Evolutionary conservation across 1,284 basidiomycete genomes (phyloP).

Genomic region (Meripilus lineatus): DNA sequence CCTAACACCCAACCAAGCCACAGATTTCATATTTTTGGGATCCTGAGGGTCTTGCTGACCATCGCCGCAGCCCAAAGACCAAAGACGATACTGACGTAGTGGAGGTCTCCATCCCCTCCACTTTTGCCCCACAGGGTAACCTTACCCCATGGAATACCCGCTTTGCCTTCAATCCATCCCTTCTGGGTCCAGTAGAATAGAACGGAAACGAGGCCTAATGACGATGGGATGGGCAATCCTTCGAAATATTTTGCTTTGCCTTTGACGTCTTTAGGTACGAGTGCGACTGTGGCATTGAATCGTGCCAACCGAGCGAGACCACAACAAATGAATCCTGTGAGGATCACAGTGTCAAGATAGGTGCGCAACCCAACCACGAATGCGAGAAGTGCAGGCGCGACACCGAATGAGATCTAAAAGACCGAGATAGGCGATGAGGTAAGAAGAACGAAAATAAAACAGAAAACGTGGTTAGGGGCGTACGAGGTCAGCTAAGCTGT

Average conservation of each 20-base stretch:
- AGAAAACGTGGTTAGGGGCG: constrained; percentile 31
- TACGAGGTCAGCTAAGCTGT: constrained; percentile 94
- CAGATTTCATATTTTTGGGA: constrained; percentile 50
- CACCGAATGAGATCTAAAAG: constrained; percentile 89
- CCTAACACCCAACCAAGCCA: too few relatives aligned
- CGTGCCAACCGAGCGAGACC: constrained; percentile 94
- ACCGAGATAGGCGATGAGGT: constrained; percentile 5
- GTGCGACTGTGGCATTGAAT: constrained; percentile 97
- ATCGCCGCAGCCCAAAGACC: constrained; percentile 87
- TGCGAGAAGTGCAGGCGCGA: constrained; percentile 90
- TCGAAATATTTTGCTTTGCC: constrained; percentile 97
- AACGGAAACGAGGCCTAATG: constrained; percentile 75
- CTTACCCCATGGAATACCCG: constrained; percentile 73
- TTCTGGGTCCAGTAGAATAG: constrained; percentile 81
- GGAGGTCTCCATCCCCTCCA: constrained; percentile 77
- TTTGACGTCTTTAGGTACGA: constrained; percentile 82
- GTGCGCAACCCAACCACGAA: constrained; percentile 90
- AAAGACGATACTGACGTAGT: constrained; percentile 71
- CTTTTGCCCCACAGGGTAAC: constrained; percentile 66
- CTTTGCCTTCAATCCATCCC: constrained; percentile 78
- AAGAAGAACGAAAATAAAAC: constrained; percentile 8
- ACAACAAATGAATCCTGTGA: constrained; percentile 92
- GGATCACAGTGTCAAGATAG: constrained; percentile 81
- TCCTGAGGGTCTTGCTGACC: constrained; percentile 90
- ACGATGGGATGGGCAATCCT: constrained; percentile 94